Conservation (phyloP, 257 asterid genomes). For the Datura wrightii region DNA sequence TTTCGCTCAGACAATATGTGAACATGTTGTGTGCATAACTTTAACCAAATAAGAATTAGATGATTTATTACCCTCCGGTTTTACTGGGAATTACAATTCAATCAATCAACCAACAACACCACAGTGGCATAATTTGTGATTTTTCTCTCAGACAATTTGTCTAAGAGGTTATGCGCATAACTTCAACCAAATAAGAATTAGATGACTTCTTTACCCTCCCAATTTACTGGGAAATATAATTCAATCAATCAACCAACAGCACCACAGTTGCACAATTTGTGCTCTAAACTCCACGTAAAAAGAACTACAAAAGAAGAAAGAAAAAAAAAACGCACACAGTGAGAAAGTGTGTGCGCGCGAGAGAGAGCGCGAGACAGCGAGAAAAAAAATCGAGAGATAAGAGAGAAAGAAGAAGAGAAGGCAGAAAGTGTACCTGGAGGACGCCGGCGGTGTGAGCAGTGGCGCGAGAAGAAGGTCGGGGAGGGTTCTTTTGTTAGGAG, state of each 20-base stretch:
- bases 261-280: background rate
- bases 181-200: background rate
- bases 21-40: background rate
- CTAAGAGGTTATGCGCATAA: background rate
- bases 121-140: background rate
- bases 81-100: no score
- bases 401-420: no score
- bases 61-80: background rate
- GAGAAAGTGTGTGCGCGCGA: no score
- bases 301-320: no score
- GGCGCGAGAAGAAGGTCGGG: no score
- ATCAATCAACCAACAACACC: background rate
- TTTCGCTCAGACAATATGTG: background rate
- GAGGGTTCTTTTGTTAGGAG: no score
- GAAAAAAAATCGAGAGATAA: no score
- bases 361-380: no score
- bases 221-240: no score
- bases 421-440: no score
- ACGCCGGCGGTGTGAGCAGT: no score
- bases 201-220: background rate
- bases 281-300: background rate
- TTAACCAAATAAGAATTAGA: background rate
- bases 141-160: background rate
- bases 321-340: background rate
- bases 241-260: background rate